Base-by-base conservation (phyloP, 768 basidiomycete genomes). In the Sporobolomyces phaffii region DNA sequence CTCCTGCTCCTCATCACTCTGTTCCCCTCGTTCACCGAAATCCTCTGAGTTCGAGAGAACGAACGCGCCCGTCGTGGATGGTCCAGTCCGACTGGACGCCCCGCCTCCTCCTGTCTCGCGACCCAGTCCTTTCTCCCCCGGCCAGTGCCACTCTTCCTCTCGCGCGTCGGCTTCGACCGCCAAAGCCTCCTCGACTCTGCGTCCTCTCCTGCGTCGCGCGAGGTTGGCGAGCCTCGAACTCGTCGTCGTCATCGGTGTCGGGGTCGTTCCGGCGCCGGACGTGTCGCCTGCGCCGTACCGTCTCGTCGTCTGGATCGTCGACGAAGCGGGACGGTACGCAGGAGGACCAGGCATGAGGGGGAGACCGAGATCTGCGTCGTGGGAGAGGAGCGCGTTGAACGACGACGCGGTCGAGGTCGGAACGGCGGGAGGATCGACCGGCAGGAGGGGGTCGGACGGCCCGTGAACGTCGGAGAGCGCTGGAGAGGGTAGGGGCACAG, bases 271-370 rank as follows among this genome's bases (percentile, higher is more conserved):
- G n/a, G n/a, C n/a, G n/a, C n/a, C n/a, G n/a, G n/a, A n/a, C n/a
- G n/a, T n/a, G n/a, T 59, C 56, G 26, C 53, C 44, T 1, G 43
- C 61, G 7, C 47, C 64, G 33, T 54, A 63, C 14, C 66, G 31
- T 18, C 66, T 13, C 18, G 69, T 70, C 28, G 34, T 7, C 26
- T 65, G 64, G 1, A 70, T 47, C 0, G 64, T 65, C n/a, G 41
- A 49, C 2, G 56, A 53, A 38, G 26, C 29, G 10, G 69, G 60
- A 2, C 69, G 49, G 48, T 70, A 70, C 20, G 69, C 69, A 1
- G 69, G 69, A 26, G 69, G 69, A 29, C 69, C 69, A 20, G 64
- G 61, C 7, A 57, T 56, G 26, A 64, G 69, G 1, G 62, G 64
- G 26, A 58, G 9, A 2, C 4, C 20, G 20, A 58, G 13, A n/a